These are phyloP conservation scores for Taphrina wiesneri DNA, from an alignment of 1,139 yeast genomes.

Conservation along the genomic window DNA sequence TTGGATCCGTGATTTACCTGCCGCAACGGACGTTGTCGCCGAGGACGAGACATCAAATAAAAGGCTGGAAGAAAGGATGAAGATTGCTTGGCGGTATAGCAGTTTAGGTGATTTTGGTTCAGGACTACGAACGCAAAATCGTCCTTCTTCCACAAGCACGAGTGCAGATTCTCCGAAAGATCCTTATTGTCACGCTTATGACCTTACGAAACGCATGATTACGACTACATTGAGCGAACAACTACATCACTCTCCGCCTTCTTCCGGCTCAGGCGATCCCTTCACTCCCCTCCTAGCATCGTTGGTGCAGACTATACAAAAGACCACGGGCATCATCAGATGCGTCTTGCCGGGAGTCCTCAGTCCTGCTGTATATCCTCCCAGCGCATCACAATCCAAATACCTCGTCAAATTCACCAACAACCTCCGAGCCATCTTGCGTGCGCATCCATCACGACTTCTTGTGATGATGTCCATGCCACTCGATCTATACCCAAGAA, in stretches of 20 bases:
- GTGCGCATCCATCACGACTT: constrained; percentile 53
- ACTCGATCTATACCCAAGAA: constrained; percentile 64
- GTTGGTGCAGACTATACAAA: constrained; percentile 28
- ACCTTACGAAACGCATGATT: constrained; percentile 37
- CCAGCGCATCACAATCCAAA: constrained; percentile 53
- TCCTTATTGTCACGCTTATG: constrained; percentile 38
- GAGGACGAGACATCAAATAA: constrained; percentile 54
- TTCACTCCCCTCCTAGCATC: constrained; percentile 35
- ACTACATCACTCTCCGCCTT: constrained; percentile 9
- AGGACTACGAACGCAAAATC: constrained; percentile 9
- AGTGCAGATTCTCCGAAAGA: constrained; percentile 23
- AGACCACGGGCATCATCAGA: constrained; percentile 52
- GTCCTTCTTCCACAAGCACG: constrained; percentile 30
- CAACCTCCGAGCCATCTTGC: constrained; percentile 58
- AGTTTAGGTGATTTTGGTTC: constrained; percentile 48
- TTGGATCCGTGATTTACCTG: constrained; percentile 80
- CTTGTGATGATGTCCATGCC: constrained; percentile 61
- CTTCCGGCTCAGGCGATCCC: constrained; percentile 27
- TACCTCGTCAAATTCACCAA: constrained; percentile 65
- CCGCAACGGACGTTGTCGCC: constrained; percentile 43
- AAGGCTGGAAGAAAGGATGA: constrained; percentile 52
- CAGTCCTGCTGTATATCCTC: constrained; percentile 74
- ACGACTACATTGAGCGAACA: neutral
- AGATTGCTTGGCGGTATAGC: constrained; percentile 88
- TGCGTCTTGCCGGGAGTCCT: constrained; percentile 72